A percentile compares a stretch with the other conserved stretches of the same genome.
Evolutionary conservation across 192 early-diverging fungal genomes (phyloP).

Genomic region (Coemansia sp.): DNA sequence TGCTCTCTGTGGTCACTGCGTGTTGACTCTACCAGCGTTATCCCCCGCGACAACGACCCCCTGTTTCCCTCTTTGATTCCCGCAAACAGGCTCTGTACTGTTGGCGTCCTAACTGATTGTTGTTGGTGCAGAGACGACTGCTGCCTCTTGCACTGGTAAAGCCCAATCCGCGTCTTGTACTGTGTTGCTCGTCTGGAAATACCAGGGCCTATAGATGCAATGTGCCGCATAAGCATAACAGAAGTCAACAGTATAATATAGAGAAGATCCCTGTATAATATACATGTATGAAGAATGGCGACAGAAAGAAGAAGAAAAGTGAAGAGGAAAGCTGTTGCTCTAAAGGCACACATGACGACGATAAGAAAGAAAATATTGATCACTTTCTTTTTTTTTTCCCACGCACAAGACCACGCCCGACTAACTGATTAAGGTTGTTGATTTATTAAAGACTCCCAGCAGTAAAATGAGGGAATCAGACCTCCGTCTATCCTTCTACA

Average conservation of each 20-base stretch:
- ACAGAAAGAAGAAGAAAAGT: neutral
- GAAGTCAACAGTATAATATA: neutral
- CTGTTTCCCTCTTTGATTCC: constrained; percentile 39
- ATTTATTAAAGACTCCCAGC: neutral
- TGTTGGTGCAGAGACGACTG: neutral
- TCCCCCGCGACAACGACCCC: constrained; percentile 31
- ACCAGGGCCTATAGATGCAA: neutral
- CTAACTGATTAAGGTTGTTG: neutral
- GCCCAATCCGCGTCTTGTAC: neutral
- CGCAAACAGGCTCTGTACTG: constrained; percentile 17
- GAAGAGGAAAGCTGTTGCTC: neutral
- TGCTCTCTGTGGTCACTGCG: constrained; percentile 61
- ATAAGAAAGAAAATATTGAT: neutral
- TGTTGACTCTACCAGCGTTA: constrained; percentile 66
- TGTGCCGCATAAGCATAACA: neutral
- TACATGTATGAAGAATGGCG: neutral
- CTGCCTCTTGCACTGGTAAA: neutral
- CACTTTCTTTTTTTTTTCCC: neutral
- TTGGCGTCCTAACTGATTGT: neutral
- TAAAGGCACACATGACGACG: neutral
- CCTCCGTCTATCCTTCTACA: constrained; percentile 15
- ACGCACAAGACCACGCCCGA: neutral
- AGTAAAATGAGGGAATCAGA: too few relatives aligned
- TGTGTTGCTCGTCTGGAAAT: neutral
- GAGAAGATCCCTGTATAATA: neutral